phyloP scores from a whole-genome alignment of 306 rosid species.

The Glycine tomentella region DNA sequence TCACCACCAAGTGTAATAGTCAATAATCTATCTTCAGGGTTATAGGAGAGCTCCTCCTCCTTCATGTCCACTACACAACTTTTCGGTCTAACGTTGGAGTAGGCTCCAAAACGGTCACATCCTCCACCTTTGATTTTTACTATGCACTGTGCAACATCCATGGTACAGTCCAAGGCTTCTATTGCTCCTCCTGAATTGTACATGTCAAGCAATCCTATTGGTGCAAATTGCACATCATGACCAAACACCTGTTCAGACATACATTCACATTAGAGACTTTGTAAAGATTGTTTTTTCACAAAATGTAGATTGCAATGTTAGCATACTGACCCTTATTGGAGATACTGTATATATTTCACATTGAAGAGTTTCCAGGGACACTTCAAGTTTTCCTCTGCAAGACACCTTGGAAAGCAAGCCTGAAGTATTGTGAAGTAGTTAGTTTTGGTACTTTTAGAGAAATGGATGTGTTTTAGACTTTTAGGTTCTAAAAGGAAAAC shows the following conservation, averaged over 20 bases:
- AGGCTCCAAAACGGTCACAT: constrained; percentile 70
- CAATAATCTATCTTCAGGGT: constrained; percentile 57
- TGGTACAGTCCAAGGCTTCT: constrained; percentile 53
- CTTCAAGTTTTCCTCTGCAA: constrained; percentile 55
- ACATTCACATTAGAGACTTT: not conserved
- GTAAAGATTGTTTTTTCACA: not conserved
- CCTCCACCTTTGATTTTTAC: constrained; percentile 60
- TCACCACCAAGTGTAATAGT: constrained; percentile 56
- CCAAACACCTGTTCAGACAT: constrained; percentile 55
- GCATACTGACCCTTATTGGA: constrained; percentile 59
- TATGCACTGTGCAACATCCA: constrained; percentile 44
- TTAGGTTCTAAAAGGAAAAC: not conserved
- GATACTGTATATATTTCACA: constrained; percentile 73
- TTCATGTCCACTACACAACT: constrained; percentile 60
- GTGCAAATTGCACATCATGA: constrained; percentile 55
- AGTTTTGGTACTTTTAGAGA: constrained; percentile 10
- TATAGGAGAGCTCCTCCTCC: constrained; percentile 62
- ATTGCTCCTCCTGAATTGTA: constrained; percentile 88
- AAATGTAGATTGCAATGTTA: constrained; percentile 2
- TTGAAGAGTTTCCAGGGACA: constrained; percentile 59
- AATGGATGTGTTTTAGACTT: constrained; percentile 10
- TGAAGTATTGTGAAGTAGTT: constrained; percentile 36
- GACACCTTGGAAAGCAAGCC: constrained; percentile 65
- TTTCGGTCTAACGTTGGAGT: constrained; percentile 64
- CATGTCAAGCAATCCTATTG: constrained; percentile 77